A percentile compares a stretch with the other conserved stretches of the same genome.
Evolutionary conservation across 2,329 filamentous ascomycete genomes (phyloP).

Genomic region (Trichothecium roseum): DNA sequence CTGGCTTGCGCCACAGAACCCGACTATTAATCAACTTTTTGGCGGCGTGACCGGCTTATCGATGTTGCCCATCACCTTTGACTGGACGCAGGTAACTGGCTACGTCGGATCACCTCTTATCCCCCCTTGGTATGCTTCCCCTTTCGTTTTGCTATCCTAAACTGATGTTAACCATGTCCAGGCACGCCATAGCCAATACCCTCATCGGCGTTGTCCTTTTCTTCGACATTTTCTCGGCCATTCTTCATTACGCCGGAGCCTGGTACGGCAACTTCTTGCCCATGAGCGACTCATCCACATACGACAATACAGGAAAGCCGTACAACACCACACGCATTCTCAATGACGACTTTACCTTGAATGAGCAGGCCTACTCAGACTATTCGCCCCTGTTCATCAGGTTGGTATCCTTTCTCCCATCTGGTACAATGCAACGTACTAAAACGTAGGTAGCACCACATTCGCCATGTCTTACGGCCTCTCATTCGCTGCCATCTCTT

Average conservation of each 20-base stretch:
- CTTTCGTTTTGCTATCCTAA: neutral
- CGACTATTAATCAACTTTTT: constrained; percentile 62
- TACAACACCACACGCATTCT: constrained; percentile 60
- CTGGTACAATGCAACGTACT: neutral
- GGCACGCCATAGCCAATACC: constrained; percentile 65
- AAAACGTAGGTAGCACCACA: constrained; percentile 42
- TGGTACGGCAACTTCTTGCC: constrained; percentile 58
- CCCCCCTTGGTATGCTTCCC: constrained; percentile 52
- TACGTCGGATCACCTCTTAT: constrained; percentile 60
- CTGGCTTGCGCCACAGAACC: constrained; percentile 60
- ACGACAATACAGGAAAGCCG: constrained; percentile 54
- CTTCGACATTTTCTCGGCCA: constrained; percentile 48
- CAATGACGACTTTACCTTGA: constrained; percentile 48
- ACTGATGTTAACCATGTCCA: constrained; percentile 15
- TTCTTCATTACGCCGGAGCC: constrained; percentile 53
- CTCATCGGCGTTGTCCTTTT: constrained; percentile 56
- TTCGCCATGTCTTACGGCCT: constrained; percentile 62
- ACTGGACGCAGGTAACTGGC: constrained; percentile 65
- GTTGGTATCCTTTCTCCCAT: constrained; percentile 14
- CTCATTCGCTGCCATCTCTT: constrained; percentile 61
- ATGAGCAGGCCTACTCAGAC: constrained; percentile 51
- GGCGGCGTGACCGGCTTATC: constrained; percentile 59
- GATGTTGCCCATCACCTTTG: constrained; percentile 62
- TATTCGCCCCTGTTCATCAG: constrained; percentile 61
- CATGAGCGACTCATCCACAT: constrained; percentile 59